A percentile compares a stretch with the other conserved stretches of the same genome.
Conservation (phyloP, 2,329 filamentous ascomycete genomes). For the Trichoderma afroharzianum region DNA sequence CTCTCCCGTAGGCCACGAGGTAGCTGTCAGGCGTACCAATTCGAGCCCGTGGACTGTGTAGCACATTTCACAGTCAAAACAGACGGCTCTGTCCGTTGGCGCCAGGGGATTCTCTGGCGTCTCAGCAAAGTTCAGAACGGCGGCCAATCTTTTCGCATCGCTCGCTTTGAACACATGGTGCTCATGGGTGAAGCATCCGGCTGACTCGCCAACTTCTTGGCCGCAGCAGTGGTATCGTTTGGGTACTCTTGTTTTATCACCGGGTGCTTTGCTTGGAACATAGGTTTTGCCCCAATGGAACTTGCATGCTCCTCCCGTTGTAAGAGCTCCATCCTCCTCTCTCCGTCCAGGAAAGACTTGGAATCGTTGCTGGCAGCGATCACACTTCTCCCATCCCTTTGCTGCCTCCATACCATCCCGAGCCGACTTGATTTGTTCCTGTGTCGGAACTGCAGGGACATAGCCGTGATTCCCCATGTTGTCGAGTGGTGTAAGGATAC, state of each 20-base stretch:
- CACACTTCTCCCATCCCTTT: conserved; percentile 81
- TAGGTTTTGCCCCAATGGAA: conserved; percentile 76
- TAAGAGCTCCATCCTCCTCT: conserved; percentile 69
- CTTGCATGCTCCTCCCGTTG: conserved; percentile 72
- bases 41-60: conserved; percentile 88
- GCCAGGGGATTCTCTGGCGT: conserved; percentile 65
- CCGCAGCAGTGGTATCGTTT: conserved; percentile 77
- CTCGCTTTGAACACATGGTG: conserved; percentile 86
- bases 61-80: conserved; percentile 97
- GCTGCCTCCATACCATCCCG: conserved; percentile 61
- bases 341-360: conserved; percentile 87
- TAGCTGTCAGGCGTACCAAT: conserved; percentile 82
- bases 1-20: conserved; percentile 77
- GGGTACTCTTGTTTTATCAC: conserved; percentile 54
- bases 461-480: conserved; percentile 70
- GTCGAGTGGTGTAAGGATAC: conserved; percentile 61
- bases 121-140: conserved; percentile 72
- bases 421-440: conserved; percentile 63
- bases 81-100: conserved; percentile 60
- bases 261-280: conserved; percentile 53
- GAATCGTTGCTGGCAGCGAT: conserved; percentile 81
- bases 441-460: conserved; percentile 63
- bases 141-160: conserved; percentile 70
- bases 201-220: conserved; percentile 65
- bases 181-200: conserved; percentile 67